phyloP scores from a whole-genome alignment of 805 yeast genomes.

The Nakazawaea holstii region DNA sequence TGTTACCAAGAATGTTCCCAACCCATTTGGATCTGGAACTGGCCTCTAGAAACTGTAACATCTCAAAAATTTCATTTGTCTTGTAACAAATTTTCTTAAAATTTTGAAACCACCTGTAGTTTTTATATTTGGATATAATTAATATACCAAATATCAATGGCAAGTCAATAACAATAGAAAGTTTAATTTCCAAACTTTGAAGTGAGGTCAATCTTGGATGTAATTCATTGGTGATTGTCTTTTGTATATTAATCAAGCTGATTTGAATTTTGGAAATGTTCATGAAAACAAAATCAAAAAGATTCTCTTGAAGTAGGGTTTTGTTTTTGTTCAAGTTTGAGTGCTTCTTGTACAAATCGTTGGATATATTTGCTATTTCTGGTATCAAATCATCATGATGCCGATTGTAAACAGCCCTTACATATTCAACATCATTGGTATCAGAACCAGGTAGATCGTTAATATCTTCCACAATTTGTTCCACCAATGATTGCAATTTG shows the following conservation, averaged over 20 bases:
- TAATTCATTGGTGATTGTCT: slow-evolving; percentile 25
- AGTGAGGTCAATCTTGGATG: slow-evolving; percentile 23
- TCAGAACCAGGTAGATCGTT: slow-evolving; percentile 23
- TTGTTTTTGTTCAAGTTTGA: slow-evolving; percentile 29
- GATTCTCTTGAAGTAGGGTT: slow-evolving; percentile 24
- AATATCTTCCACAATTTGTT: slow-evolving; percentile 16
- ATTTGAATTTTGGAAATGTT: slow-evolving; percentile 33
- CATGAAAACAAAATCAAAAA: slow-evolving; percentile 27
- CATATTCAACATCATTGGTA: neutral
- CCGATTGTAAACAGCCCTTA: neutral
- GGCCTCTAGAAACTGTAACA: slow-evolving; percentile 51
- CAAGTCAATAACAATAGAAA: slow-evolving; percentile 48
- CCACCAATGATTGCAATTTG: slow-evolving; percentile 19
- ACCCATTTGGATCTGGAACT: slow-evolving; percentile 57
- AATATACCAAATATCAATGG: slow-evolving; percentile 72
- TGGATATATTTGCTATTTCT: slow-evolving; percentile 27
- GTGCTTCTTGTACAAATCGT: slow-evolving; percentile 29
- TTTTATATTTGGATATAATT: slow-evolving; percentile 54
- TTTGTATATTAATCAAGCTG: slow-evolving; percentile 28
- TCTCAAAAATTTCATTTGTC: slow-evolving; percentile 53
- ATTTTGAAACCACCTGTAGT: slow-evolving; percentile 46
- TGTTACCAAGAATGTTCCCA: slow-evolving; percentile 45
- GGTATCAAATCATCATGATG: slow-evolving; percentile 20
- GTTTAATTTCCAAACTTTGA: slow-evolving; percentile 25
- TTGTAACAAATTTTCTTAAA: slow-evolving; percentile 32